Evolutionary conservation across 345 rosid species (phyloP).

Genomic region (Psidium guajava): DNA sequence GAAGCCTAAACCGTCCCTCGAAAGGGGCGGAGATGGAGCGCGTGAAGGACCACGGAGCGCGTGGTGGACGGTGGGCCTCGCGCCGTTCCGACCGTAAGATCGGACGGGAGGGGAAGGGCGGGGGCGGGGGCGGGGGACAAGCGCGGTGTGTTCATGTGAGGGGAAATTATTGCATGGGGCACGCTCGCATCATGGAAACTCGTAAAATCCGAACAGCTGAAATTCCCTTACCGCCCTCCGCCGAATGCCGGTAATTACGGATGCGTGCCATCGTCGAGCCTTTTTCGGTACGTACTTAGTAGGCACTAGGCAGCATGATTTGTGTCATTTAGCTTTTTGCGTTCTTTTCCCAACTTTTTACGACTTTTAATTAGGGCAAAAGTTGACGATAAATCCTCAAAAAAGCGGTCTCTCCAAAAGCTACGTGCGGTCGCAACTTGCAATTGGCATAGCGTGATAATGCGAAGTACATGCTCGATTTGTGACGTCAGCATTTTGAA

Average conservation of each 20-base stretch:
- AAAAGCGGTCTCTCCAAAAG: rapidly evolving
- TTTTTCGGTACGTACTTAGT: neutral
- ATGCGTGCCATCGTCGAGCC: neutral
- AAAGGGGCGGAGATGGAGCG: no score
- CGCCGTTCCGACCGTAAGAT: no score
- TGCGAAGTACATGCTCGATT: rapidly evolving
- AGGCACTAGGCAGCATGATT: neutral
- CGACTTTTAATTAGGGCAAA: neutral
- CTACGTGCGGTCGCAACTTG: neutral
- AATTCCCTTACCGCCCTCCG: neutral
- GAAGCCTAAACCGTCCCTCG: neutral
- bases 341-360: neutral
- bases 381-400: neutral
- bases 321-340: neutral
- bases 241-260: neutral
- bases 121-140: neutral
- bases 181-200: neutral
- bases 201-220: neutral
- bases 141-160: neutral
- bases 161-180: neutral
- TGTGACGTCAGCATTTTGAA: neutral
- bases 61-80: no score
- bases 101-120: no score
- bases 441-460: neutral
- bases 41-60: no score